These are phyloP conservation scores for Xylariales sp. DNA, from an alignment of 2,329 filamentous ascomycete genomes.

Conservation along the genomic window DNA sequence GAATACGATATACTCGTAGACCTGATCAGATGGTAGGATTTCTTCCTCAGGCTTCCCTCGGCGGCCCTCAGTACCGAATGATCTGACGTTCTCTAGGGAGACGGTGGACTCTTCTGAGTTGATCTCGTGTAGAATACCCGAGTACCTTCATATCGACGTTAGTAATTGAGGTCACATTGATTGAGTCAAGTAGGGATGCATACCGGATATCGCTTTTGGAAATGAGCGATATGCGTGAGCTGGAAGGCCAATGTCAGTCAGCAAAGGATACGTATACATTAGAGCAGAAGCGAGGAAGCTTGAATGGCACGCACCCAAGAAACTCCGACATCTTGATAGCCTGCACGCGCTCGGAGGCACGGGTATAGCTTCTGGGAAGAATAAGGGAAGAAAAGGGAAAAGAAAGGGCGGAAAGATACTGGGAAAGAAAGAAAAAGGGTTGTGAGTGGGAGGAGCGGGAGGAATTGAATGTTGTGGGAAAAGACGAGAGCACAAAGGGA, in stretches of 20 bases:
- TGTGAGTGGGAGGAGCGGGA: no score
- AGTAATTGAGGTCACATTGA: conserved; percentile 12
- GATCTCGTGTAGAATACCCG: conserved; percentile 94
- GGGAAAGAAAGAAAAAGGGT: conserved; percentile 5
- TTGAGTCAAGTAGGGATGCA: conserved; percentile 40
- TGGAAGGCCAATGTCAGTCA: conserved; percentile 31
- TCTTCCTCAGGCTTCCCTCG: conserved; percentile 75
- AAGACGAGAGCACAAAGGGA: background rate
- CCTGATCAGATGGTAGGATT: conserved; percentile 75
- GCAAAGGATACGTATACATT: conserved; percentile 6
- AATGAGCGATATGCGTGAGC: conserved; percentile 92
- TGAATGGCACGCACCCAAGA: conserved; percentile 52
- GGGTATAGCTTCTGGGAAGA: conserved; percentile 1
- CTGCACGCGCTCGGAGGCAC: conserved; percentile 19
- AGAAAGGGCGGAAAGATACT: conserved; percentile 1
- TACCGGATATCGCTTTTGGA: conserved; percentile 97
- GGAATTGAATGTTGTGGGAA: background rate
- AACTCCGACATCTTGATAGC: conserved; percentile 51
- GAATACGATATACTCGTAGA: conserved; percentile 99
- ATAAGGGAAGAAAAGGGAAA: conserved; percentile 9
- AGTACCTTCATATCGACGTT: conserved; percentile 68
- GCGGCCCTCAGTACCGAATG: conserved; percentile 90
- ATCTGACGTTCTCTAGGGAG: conserved; percentile 92
- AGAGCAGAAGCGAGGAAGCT: conserved; percentile 5
- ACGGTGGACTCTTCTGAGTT: conserved; percentile 97